Evolutionary conservation across 2,329 filamentous ascomycete species (phyloP).

Genomic region (Sphaerulina vaccinii): DNA sequence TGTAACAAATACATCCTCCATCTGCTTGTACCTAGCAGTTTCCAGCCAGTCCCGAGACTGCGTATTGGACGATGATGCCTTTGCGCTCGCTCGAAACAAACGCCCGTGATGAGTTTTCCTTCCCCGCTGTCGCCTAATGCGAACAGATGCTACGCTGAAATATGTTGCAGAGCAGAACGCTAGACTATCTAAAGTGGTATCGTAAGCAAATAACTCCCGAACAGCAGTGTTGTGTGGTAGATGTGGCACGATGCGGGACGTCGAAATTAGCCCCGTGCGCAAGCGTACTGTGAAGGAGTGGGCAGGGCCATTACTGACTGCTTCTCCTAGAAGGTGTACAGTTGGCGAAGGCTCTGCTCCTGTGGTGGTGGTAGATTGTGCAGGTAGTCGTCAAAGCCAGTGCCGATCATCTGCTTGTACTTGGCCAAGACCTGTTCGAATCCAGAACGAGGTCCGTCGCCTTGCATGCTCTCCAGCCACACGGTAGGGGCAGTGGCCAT

Average conservation of each 20-base stretch:
- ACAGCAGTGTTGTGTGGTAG: constrained; percentile 11
- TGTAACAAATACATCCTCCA: not conserved
- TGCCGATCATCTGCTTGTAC: constrained; percentile 55
- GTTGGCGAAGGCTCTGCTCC: constrained; percentile 44
- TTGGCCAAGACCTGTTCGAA: constrained; percentile 63
- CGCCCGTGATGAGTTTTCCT: constrained; percentile 24
- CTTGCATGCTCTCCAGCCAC: constrained; percentile 58
- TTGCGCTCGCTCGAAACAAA: constrained; percentile 10
- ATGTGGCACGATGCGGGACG: not conserved
- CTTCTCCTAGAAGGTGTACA: constrained; percentile 42
- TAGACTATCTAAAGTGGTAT: constrained; percentile 33
- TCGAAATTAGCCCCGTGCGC: not conserved
- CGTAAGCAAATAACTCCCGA: constrained; percentile 23
- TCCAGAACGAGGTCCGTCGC: constrained; percentile 62
- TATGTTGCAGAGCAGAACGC: constrained; percentile 24
- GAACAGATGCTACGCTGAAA: constrained; percentile 39
- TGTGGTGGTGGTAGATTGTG: constrained; percentile 46
- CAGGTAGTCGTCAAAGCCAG: constrained; percentile 54
- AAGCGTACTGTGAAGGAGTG: constrained; percentile 5
- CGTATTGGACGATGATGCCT: not conserved
- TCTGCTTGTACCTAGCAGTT: not conserved
- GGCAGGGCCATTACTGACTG: constrained; percentile 17
- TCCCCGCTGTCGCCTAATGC: constrained; percentile 38
- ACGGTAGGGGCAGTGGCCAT: constrained; percentile 71
- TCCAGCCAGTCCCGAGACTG: not conserved